A percentile compares a stretch with the other conserved stretches of the same genome.
phyloP scores from a whole-genome alignment of 1,284 basidiomycete species.

The Heliocybe sulcata region DNA sequence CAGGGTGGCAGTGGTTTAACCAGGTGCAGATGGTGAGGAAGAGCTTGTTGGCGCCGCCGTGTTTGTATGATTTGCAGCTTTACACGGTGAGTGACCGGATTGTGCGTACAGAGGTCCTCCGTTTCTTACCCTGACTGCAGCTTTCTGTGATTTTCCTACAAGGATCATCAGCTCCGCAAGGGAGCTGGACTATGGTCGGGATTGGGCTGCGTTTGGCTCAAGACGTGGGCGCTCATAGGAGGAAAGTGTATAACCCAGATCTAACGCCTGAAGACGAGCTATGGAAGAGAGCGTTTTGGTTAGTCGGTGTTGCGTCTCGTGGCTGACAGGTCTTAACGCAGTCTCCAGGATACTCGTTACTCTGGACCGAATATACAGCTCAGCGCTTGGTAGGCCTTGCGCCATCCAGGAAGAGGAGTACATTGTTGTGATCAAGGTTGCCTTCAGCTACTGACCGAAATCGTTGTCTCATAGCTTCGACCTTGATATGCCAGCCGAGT shows the following conservation, averaged over 20 bases:
- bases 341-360: slow-evolving; percentile 19
- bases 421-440: slow-evolving; percentile 3
- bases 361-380: slow-evolving; percentile 29
- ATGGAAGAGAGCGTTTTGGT: slow-evolving; percentile 39
- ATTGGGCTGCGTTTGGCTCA: slow-evolving; percentile 45
- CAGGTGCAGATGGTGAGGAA: slow-evolving; percentile 55
- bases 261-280: slow-evolving; percentile 38
- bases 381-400: slow-evolving; percentile 40
- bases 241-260: slow-evolving; percentile 23
- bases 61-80: slow-evolving; percentile 65
- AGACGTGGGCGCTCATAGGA: slow-evolving; percentile 35
- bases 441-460: slow-evolving; percentile 1
- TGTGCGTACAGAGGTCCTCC: not conserved
- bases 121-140: slow-evolving; percentile 10
- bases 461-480: slow-evolving; percentile 27
- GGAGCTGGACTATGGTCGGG: slow-evolving; percentile 45
- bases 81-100: slow-evolving; percentile 26
- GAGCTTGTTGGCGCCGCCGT: slow-evolving; percentile 48
- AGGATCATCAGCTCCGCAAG: slow-evolving; percentile 42
- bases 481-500: slow-evolving; percentile 37
- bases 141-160: slow-evolving; percentile 30
- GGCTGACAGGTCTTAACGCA: not conserved
- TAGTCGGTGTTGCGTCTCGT: slow-evolving; percentile 7
- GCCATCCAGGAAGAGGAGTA: slow-evolving; percentile 43
- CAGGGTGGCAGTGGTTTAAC: slow-evolving; percentile 72